A percentile compares a stretch with the other conserved stretches of the same genome.
These are phyloP conservation scores for Fabrea salina DNA, from an alignment of 169 alveolate species.

Conservation along the genomic window DNA sequence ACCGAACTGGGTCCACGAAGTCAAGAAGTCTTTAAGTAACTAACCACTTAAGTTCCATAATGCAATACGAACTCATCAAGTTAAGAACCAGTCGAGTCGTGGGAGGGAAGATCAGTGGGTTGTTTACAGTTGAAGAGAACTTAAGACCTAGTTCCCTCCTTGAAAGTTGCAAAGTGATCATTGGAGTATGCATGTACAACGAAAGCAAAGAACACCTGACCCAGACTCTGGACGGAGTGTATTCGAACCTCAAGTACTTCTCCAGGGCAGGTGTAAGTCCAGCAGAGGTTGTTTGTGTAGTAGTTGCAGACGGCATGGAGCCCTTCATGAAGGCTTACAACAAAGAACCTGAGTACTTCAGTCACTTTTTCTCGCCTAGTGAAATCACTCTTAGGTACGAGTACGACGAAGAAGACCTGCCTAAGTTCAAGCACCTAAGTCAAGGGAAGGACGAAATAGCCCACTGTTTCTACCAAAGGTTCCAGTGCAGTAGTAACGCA, in stretches of 20 bases:
- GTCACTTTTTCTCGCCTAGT: neutral
- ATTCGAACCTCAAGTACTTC: neutral
- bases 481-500: neutral
- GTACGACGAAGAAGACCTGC: neutral
- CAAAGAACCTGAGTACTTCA: neutral
- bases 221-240: neutral
- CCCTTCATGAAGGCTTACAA: neutral
- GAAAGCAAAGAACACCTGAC: neutral
- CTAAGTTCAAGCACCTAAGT: neutral
- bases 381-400: neutral
- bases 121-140: too few relatives aligned
- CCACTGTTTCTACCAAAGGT: neutral
- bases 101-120: too few relatives aligned
- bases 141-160: too few relatives aligned
- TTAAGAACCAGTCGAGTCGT: too few relatives aligned
- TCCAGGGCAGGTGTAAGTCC: neutral
- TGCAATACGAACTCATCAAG: too few relatives aligned
- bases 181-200: neutral
- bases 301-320: neutral
- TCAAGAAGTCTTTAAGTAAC: neutral
- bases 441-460: conserved; percentile 21
- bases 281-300: neutral
- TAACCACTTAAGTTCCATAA: neutral
- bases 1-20: neutral
- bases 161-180: too few relatives aligned